phyloP scores from a whole-genome alignment of 2,329 filamentous ascomycete genomes.

The Septoria linicola region DNA sequence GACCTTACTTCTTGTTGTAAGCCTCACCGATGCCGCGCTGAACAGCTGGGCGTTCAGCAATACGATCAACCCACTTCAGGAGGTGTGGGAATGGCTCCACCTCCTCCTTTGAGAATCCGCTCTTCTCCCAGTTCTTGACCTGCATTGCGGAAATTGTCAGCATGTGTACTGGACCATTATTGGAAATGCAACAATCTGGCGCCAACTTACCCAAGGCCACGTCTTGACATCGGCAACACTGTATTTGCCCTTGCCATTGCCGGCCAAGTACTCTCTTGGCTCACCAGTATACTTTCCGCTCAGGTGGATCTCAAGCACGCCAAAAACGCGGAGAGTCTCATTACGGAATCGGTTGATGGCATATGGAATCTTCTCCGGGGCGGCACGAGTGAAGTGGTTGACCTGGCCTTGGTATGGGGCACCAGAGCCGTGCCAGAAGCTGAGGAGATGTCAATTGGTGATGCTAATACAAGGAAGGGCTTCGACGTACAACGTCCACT shows the following conservation, averaged over 20 bases:
- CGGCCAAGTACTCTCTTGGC: conserved; percentile 54
- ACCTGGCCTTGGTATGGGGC: conserved; percentile 48
- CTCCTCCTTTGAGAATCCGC: conserved; percentile 49
- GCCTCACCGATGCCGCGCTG: conserved; percentile 46
- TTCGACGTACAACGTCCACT: conserved; percentile 50
- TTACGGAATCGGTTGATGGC: conserved; percentile 54
- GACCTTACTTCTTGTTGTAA: conserved; percentile 33
- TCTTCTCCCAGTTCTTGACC: conserved; percentile 48
- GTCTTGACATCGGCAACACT: conserved; percentile 54
- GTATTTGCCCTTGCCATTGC: conserved; percentile 56
- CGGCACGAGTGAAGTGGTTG: conserved; percentile 48
- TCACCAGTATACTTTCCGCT: conserved; percentile 53
- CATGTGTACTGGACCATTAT: not conserved
- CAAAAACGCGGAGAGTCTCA: conserved; percentile 53
- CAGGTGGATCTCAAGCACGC: conserved; percentile 57
- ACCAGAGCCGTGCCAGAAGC: conserved; percentile 51
- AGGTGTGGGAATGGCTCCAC: conserved; percentile 53
- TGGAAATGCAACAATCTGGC: not conserved
- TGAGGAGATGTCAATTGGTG: not conserved
- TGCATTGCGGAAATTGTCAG: conserved; percentile 43
- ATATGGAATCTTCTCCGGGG: conserved; percentile 50
- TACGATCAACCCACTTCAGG: conserved; percentile 54
- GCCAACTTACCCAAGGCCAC: conserved; percentile 49
- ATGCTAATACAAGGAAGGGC: not conserved
- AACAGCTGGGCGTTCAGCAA: conserved; percentile 51